Percentiles rank a stretch among this genome's conserved stretches.
phyloP scores from a whole-genome alignment of 176 grass and related monocot genomes.

The Paspalum vaginatum region DNA sequence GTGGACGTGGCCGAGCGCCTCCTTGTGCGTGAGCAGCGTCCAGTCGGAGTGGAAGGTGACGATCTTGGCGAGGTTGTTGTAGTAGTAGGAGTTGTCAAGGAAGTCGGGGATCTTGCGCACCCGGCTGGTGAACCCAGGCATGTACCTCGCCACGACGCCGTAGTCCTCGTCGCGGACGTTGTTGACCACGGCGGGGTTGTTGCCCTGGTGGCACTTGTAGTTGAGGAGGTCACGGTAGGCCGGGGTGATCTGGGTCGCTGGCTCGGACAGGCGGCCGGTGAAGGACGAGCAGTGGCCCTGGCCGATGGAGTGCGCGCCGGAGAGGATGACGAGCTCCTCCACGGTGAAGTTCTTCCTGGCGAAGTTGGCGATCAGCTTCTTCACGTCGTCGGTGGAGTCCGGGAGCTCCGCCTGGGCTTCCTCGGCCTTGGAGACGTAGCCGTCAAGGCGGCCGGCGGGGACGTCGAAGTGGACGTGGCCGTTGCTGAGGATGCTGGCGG shows the following conservation, averaged over 20 bases:
- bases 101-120: conserved; percentile 34
- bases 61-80: conserved; percentile 44
- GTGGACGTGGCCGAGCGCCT: conserved; percentile 33
- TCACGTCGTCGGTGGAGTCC: conserved; percentile 32
- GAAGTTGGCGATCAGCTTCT: conserved; percentile 44
- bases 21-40: conserved; percentile 32
- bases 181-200: conserved; percentile 8
- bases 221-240: conserved; percentile 44
- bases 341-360: conserved; percentile 52
- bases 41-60: conserved; percentile 65
- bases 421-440: conserved; percentile 40
- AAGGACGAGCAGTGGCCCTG: conserved; percentile 59
- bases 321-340: conserved; percentile 68
- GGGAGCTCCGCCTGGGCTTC: conserved; percentile 62
- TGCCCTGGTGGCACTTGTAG: conserved; percentile 34
- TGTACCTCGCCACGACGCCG: conserved; percentile 1
- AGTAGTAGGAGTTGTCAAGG: conserved; percentile 53
- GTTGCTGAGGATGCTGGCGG: conserved; percentile 48
- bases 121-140: conserved; percentile 40
- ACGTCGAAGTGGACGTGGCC: conserved; percentile 50
- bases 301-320: conserved; percentile 78
- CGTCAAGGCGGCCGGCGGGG: conserved; percentile 66
- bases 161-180: conserved; percentile 41
- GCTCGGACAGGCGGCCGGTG: conserved; percentile 49
- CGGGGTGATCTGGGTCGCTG: conserved; percentile 17